Conservation (phyloP, 2,329 filamentous ascomycete genomes). For the Colletotrichum scovillei region DNA sequence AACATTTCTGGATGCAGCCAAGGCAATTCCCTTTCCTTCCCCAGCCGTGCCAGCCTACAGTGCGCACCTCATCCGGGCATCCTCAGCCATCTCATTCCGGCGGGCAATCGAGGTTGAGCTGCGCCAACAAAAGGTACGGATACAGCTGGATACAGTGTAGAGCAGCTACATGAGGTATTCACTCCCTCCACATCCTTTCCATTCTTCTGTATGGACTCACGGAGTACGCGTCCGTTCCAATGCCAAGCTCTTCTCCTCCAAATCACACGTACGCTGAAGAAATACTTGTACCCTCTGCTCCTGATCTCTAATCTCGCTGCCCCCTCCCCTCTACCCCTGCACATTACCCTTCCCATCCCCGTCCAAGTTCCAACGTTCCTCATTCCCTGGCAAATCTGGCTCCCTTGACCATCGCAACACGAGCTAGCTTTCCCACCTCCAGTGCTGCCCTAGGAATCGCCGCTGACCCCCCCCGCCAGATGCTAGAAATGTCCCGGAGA, state of each 20-base stretch:
- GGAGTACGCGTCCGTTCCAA: neutral
- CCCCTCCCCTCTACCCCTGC: neutral
- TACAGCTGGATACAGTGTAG: too few species aligned
- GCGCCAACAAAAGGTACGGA: neutral
- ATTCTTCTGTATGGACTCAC: neutral
- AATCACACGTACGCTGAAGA: slow-evolving; percentile 17
- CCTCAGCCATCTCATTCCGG: slow-evolving; percentile 20
- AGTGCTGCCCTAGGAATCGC: neutral
- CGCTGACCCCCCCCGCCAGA: neutral
- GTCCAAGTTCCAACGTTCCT: neutral
- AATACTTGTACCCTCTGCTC: neutral
- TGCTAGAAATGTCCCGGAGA: slow-evolving; percentile 22
- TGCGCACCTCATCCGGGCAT: neutral
- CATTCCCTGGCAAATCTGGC: neutral
- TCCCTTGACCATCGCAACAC: neutral
- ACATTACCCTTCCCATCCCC: neutral
- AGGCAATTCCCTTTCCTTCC: neutral
- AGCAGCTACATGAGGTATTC: neutral
- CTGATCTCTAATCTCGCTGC: neutral
- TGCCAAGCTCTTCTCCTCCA: neutral
- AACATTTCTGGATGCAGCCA: slow-evolving; percentile 2
- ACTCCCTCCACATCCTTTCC: neutral
- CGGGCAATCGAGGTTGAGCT: slow-evolving; percentile 4
- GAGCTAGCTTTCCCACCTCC: neutral
- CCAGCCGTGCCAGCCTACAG: neutral